Evolutionary conservation across 2,329 filamentous ascomycete species (phyloP).

Genomic region (Fusarium sp.): DNA sequence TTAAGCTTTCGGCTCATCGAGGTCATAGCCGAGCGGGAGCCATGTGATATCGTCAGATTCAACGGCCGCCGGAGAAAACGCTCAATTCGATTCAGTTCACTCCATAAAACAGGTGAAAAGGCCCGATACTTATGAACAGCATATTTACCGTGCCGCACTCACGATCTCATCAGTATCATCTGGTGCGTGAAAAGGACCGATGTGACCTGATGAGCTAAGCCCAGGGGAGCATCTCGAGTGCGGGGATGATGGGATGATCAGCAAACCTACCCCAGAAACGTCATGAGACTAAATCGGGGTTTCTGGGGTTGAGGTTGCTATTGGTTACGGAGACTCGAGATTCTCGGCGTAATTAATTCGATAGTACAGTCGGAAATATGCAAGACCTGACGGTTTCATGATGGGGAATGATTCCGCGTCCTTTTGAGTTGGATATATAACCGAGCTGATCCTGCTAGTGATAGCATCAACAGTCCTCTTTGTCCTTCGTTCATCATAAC

Average conservation of each 20-base stretch:
- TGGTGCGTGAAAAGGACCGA: slow-evolving; percentile 19
- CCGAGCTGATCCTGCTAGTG: no score
- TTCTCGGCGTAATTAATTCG: slow-evolving; percentile 14
- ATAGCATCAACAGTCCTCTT: not conserved
- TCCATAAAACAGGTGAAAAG: not conserved
- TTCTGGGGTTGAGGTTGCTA: not conserved
- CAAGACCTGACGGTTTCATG: not conserved
- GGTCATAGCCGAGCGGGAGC: not conserved
- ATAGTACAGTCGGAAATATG: not conserved
- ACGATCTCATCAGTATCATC: not conserved
- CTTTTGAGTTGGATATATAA: not conserved
- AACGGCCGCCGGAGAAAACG: not conserved
- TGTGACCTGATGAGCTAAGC: slow-evolving; percentile 16
- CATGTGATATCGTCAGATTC: not conserved
- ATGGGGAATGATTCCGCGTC: not conserved
- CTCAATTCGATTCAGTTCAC: not conserved
- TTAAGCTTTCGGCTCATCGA: not conserved
- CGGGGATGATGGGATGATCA: slow-evolving; percentile 7
- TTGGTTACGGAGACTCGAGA: not conserved
- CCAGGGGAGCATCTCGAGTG: slow-evolving; percentile 11
- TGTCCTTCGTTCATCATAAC: not conserved
- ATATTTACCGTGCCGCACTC: not conserved
- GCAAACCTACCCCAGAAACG: slow-evolving; percentile 17
- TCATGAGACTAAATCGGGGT: slow-evolving; percentile 1
- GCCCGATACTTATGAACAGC: slow-evolving; percentile 3